These are phyloP conservation scores for Trametes hirsuta DNA, from an alignment of 1,284 basidiomycete species.

Conservation along the genomic window DNA sequence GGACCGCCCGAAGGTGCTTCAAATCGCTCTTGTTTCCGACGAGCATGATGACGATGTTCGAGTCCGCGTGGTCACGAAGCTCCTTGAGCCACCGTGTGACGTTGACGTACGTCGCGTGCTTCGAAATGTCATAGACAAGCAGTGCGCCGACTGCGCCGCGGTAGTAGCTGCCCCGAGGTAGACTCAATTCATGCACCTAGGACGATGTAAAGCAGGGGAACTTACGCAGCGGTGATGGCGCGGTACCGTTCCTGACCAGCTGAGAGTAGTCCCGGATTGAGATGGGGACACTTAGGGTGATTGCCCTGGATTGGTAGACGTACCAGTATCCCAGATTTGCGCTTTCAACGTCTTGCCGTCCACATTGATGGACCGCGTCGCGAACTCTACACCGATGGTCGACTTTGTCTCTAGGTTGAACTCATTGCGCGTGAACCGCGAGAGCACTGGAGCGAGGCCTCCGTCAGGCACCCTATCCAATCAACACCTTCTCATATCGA, in stretches of 20 bases:
- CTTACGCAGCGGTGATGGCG: slow-evolving; percentile 96
- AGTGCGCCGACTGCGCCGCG: slow-evolving; percentile 95
- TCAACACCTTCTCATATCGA: background rate
- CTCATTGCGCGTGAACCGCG: slow-evolving; percentile 98
- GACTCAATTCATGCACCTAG: background rate
- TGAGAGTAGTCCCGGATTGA: slow-evolving; percentile 31
- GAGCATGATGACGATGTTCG: slow-evolving; percentile 94
- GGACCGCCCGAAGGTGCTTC: slow-evolving; percentile 94
- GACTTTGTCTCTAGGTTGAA: slow-evolving; percentile 99
- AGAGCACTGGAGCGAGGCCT: slow-evolving; percentile 59
- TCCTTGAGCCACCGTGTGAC: slow-evolving; percentile 99
- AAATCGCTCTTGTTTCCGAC: slow-evolving; percentile 98
- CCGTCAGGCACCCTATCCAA: slow-evolving; percentile 11
- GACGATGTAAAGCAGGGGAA: slow-evolving; percentile 17
- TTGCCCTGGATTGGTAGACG: slow-evolving; percentile 28
- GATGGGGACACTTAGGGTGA: background rate
- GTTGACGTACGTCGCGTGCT: slow-evolving; percentile 95
- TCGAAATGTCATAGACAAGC: slow-evolving; percentile 92
- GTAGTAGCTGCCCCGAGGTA: slow-evolving; percentile 79
- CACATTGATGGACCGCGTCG: slow-evolving; percentile 92
- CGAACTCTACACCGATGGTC: slow-evolving; percentile 99
- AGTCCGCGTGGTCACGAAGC: slow-evolving; percentile 91
- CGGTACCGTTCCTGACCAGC: slow-evolving; percentile 99
- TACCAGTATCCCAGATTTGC: slow-evolving; percentile 99
- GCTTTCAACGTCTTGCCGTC: slow-evolving; percentile 98